Base-by-base conservation (phyloP, 441 rosid species). In the Arabidopsis hybrid region DNA sequence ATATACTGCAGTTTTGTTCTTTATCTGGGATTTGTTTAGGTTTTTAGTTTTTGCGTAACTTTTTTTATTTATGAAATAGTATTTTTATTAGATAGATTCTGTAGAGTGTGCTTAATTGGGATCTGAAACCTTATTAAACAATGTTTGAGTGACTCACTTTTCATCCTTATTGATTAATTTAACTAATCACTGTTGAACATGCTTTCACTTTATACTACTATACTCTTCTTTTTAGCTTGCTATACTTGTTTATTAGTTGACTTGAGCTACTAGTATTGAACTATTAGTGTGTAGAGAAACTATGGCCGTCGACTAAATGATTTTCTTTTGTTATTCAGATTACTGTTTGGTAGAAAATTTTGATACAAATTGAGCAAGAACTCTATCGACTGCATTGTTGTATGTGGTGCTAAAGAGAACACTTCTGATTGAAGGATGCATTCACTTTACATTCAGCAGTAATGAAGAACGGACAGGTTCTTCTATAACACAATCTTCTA, bases 391-490 rank as follows among this genome's bases (percentile, higher is more conserved):
- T 76, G 56, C 60, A 21, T 31, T 76, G 47, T 58, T 76, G 76
- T 49, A 31, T 39, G 14, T 39, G 67, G n/a, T 50, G 62, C 26
- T 58, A 7, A 51, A 58, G 62, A 21, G 50, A 40, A 40, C 63
- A 49, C 6, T 71, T 65, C 58, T 49, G 14, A 34, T 14, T 71
- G 50, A 71, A 65, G 38, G 43, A 65, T 77, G 49, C 52, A 64
- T 38, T 32, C 53, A 53, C 11, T 75, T 55, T 62, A 69, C 50
- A 35, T 62, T 62, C 71, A 76, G 47, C 58, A 29, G 65, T 43
- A 50, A 77, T 77, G 80, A 77, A 77, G 72, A 77, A 65, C 80
- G 80, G 67, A 58, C 76, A 77, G 80, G 80, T 71, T 65, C 21
- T 39, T 68, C 8, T 60, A 21, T 68, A 43, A 18, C 50, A 45